These are phyloP conservation scores for Auriscalpium vulgare DNA, from an alignment of 768 basidiomycete species.

Conservation along the genomic window DNA sequence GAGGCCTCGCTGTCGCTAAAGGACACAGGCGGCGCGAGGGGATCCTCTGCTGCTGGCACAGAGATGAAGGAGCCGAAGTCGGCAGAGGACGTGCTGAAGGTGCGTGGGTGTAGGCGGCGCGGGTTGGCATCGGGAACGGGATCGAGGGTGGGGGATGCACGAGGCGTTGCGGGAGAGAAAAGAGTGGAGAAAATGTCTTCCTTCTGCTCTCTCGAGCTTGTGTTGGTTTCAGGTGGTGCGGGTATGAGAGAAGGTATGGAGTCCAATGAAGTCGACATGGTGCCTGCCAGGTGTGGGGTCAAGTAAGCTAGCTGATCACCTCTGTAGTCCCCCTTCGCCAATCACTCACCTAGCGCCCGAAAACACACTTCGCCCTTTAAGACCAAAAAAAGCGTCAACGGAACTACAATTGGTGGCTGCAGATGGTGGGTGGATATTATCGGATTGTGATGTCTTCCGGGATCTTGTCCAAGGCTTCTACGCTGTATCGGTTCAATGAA, in stretches of 20 bases:
- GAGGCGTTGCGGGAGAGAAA: slow-evolving; percentile 27
- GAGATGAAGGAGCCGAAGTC: slow-evolving; percentile 61
- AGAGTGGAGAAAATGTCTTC: slow-evolving; percentile 28
- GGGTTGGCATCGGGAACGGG: not conserved
- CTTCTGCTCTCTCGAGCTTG: slow-evolving; percentile 10
- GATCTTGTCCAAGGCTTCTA: too few relatives aligned
- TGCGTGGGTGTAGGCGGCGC: slow-evolving; percentile 3
- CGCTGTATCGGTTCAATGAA: too few relatives aligned
- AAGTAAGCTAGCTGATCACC: not conserved
- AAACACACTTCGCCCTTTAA: too few relatives aligned
- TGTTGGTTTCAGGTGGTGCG: slow-evolving; percentile 9
- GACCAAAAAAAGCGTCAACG: too few relatives aligned
- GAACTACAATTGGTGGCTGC: too few relatives aligned
- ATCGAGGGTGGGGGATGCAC: slow-evolving; percentile 19
- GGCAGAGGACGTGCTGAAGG: slow-evolving; percentile 2
- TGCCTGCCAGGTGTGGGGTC: not conserved
- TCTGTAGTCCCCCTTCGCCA: too few relatives aligned
- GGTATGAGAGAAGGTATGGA: slow-evolving; percentile 21
- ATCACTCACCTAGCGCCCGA: too few relatives aligned
- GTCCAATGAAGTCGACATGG: slow-evolving; percentile 2
- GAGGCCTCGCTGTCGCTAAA: not conserved
- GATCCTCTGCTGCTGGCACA: slow-evolving; percentile 45
- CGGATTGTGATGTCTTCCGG: too few relatives aligned
- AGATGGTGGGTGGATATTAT: too few relatives aligned
- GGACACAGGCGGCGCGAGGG: slow-evolving; percentile 23